phyloP scores from a whole-genome alignment of 2,329 filamentous ascomycete species.

The Myriangium duriaei region DNA sequence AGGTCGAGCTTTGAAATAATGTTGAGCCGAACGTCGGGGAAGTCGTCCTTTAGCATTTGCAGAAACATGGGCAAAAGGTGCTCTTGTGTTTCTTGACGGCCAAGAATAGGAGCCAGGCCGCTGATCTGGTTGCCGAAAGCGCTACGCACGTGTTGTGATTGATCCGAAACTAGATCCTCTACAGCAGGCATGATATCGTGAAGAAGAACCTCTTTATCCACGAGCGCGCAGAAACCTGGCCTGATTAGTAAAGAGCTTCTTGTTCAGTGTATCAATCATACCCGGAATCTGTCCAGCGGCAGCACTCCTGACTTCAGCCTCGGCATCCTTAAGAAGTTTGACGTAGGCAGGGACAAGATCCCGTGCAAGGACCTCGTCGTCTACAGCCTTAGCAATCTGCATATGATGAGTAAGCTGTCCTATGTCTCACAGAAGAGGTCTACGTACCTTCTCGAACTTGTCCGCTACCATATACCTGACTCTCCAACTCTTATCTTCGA shows the following conservation, averaged over 20 bases:
- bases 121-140: conserved; percentile 94
- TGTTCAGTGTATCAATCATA: conserved; percentile 25
- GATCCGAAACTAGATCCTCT: conserved; percentile 90
- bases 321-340: conserved; percentile 93
- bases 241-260: conserved; percentile 18
- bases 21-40: conserved; percentile 92
- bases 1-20: conserved; percentile 99
- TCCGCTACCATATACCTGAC: conserved; percentile 99
- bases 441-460: conserved; percentile 82
- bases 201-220: conserved; percentile 76
- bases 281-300: conserved; percentile 93
- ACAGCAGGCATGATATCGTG: conserved; percentile 95
- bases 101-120: conserved; percentile 87
- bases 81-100: conserved; percentile 95
- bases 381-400: conserved; percentile 93
- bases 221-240: conserved; percentile 75
- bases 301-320: conserved; percentile 92
- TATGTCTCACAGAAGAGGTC: background rate
- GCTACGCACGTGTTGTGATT: conserved; percentile 90
- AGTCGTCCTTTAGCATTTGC: conserved; percentile 98
- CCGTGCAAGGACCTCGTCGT: conserved; percentile 87
- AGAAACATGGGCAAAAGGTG: conserved; percentile 98
- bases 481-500: conserved; percentile 99
- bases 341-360: conserved; percentile 95
- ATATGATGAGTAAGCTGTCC: conserved; percentile 1